Base-by-base conservation (phyloP, 2,329 filamentous ascomycete species). In the Aschersonia sp. region DNA sequence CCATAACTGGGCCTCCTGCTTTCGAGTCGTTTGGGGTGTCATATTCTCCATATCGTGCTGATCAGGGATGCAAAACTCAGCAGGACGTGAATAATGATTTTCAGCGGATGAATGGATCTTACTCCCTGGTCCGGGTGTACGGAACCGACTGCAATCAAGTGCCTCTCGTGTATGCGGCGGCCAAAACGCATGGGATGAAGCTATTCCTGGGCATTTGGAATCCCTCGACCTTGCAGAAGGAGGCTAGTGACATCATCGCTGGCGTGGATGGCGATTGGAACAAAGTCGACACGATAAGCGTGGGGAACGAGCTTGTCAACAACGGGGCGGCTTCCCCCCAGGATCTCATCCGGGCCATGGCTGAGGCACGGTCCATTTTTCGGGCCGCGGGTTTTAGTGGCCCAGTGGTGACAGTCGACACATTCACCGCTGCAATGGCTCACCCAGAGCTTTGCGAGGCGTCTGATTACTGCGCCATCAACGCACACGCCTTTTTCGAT, bases 401-500 rank as follows among this genome's bases (percentile, higher is more conserved):
- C 2, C 77, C 78, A 2, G 79, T 94, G 32, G 84, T 89, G 39
- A 81, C 83, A 0, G 84, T 90, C 44, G 88, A 95, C 60, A 90
- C 85, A 1, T 84, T 86, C 56, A 72, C 76, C 29, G 79, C 82
- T 5, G 72, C 80, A n/a, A 67, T 81, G 44, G 65, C 69, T 45
- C 74, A 90, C 55, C 81, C 82, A 0, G 66, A 75, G 46, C 72
- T 95, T 44, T 94, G 87, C 65, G 62, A 79, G 30, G 72, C 69
- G 43, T 85, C 83, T 1, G 87, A 94, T 58, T 86, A 84, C 66
- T 87, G 82, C 57, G 84, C 86, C 12, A 76, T 83, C 60, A 94
- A 95, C 65, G 77, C 80, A 54, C 87, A 94, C 63, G 77, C 87
- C 10, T 94, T 88, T 73, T 94, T 92, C 62, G 84, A 94, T 55